Conservation (phyloP, 768 basidiomycete species). For the Serendipita vermifera region DNA sequence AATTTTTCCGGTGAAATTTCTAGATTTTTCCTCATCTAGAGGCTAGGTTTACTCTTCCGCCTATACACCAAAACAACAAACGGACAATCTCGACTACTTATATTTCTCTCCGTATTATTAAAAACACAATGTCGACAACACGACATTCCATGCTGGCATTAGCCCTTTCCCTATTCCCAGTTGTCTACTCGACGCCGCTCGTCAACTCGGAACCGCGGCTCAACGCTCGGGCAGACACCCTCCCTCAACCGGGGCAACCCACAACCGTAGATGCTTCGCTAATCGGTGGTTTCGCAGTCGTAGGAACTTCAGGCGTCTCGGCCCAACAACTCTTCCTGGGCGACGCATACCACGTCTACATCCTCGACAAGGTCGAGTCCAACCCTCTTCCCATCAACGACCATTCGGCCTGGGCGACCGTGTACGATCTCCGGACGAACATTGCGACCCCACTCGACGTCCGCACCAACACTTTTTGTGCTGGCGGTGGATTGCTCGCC, state of each 20-base stretch:
- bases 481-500: constrained; percentile 23
- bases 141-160: too few species aligned
- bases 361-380: constrained; percentile 70
- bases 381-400: constrained; percentile 51
- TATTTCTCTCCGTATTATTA: too few species aligned
- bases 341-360: constrained; percentile 27
- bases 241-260: constrained; percentile 25
- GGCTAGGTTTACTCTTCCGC: too few species aligned
- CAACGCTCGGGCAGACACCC: too few species aligned
- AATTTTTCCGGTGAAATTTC: too few species aligned
- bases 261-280: background rate
- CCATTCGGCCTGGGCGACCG: constrained; percentile 65
- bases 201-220: too few species aligned
- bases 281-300: constrained; percentile 47
- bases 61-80: too few species aligned
- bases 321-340: constrained; percentile 48
- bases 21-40: too few species aligned
- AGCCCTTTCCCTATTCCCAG: too few species aligned
- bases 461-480: constrained; percentile 71
- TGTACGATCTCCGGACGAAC: constrained; percentile 46
- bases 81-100: too few species aligned
- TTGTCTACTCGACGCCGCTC: too few species aligned
- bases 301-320: constrained; percentile 57
- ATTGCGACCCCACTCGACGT: constrained; percentile 58
- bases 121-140: too few species aligned